Evolutionary conservation across 805 yeast species (phyloP).

Genomic region (Lachancea nothofagi): DNA sequence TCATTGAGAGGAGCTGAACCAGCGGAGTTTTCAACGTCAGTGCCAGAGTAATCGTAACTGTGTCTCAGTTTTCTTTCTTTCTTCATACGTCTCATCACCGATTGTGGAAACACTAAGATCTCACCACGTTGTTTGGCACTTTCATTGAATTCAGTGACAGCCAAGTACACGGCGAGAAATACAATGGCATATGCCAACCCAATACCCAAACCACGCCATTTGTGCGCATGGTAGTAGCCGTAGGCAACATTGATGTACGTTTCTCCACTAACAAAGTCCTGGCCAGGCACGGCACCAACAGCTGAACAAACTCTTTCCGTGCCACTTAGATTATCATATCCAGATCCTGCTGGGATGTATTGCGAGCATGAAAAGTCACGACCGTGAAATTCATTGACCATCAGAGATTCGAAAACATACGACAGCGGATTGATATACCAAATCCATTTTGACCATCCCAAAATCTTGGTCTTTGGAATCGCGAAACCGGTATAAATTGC

Average conservation of each 20-base stretch:
- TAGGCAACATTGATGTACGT: constrained; percentile 42
- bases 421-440: constrained; percentile 55
- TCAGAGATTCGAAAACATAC: constrained; percentile 52
- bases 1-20: constrained; percentile 17
- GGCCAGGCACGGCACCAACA: constrained; percentile 53
- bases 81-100: constrained; percentile 42
- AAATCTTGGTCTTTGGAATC: constrained; percentile 50
- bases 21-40: constrained; percentile 22
- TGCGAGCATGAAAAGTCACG: constrained; percentile 41
- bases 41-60: constrained; percentile 12
- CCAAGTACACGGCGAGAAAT: constrained; percentile 49
- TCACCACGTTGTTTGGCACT: constrained; percentile 71
- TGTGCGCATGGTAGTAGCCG: constrained; percentile 40
- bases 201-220: constrained; percentile 66
- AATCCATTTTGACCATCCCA: constrained; percentile 64
- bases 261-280: constrained; percentile 45
- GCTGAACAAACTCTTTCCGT: constrained; percentile 48
- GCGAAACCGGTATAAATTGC: constrained; percentile 54
- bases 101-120: constrained; percentile 51
- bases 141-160: constrained; percentile 50
- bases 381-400: constrained; percentile 53
- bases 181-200: constrained; percentile 48
- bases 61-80: constrained; percentile 33
- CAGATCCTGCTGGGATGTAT: constrained; percentile 46
- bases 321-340: constrained; percentile 33